Evolutionary conservation across 345 rosid genomes (phyloP), one percentile per base, ranked within the genome.

Genomic region (Euphorbia lathyris): DNA sequence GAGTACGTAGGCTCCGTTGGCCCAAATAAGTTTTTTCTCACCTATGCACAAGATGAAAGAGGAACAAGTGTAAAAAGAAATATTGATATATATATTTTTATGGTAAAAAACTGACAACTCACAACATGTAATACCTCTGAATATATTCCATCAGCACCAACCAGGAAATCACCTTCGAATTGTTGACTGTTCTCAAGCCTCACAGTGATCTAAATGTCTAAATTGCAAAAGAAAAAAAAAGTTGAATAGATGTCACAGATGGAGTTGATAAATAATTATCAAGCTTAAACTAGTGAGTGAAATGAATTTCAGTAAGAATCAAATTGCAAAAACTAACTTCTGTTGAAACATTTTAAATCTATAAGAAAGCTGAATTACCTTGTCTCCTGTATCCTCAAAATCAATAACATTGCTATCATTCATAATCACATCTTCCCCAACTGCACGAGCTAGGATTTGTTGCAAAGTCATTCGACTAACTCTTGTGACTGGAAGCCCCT

Each of bases 121-220:
- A n/a, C n/a, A 72, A 55, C 7, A 59, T 9, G 16, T 23, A n/a
- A 19, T 77, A 95, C 99, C 91, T 88, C 92, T n/a, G 99, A 95
- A 93, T 97, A 68, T 73, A 95, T 95, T 63, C 99, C 99, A 82
- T 95, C 97, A 56, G 97, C 97, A 69, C 97, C 97, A 65, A 95
- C 90, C 55, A 92, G 90, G 70, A 95, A 77, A 80, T 95, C 97
- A 56, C 99, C 99, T 70, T 86, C 86, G 67, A 70, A 86, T 0
- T 74, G 76, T 36, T 86, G 76, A 38, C 97, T 97, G 77, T 88
- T 86, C 83, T 92, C 97, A 17, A 95, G 91, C 65, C 71, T 77
- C 71, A 86, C 99, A 2, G 88, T 80, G 7, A 95, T 95, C 99
- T 94, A 80, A 58, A 73, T 65, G 26, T 64, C 45, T 20, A 45